Conservation (phyloP, 257 asterid species). For the Ilex aquifolium region DNA sequence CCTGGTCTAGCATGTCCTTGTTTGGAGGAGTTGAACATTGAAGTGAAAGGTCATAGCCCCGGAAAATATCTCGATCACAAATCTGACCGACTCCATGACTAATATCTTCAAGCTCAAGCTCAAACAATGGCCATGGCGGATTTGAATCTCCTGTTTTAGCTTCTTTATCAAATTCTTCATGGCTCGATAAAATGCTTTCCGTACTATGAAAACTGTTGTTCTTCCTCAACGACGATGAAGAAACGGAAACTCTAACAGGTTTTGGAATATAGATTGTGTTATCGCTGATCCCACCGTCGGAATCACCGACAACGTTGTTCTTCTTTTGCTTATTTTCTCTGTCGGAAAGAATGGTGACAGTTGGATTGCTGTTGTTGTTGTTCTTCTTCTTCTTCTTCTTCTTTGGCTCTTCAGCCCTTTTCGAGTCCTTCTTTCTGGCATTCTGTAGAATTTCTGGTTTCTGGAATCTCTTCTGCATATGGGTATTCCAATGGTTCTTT, state of each 20-base stretch:
- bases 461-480: slow-evolving; percentile 44
- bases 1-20: slow-evolving; percentile 34
- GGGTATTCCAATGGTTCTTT: slow-evolving; percentile 8
- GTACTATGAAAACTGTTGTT: too few relatives aligned
- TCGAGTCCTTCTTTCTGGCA: not conserved
- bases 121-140: slow-evolving; percentile 31
- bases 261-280: slow-evolving; percentile 30
- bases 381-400: not conserved
- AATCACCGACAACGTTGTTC: not conserved
- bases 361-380: not conserved
- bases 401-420: slow-evolving; percentile 8
- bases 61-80: slow-evolving; percentile 17
- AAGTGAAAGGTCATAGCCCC: slow-evolving; percentile 1
- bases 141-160: not conserved
- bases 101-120: slow-evolving; percentile 24
- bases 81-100: slow-evolving; percentile 2
- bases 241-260: too few relatives aligned
- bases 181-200: slow-evolving; percentile 8
- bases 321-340: too few relatives aligned
- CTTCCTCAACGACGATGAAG: too few relatives aligned
- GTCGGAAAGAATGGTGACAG: too few relatives aligned
- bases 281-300: slow-evolving; percentile 22
- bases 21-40: slow-evolving; percentile 8
- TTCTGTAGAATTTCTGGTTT: slow-evolving; percentile 19
- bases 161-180: slow-evolving; percentile 8